Evolutionary conservation across 176 grass and related monocot genomes (phyloP).

Genomic region (Phyllostachys edulis): DNA sequence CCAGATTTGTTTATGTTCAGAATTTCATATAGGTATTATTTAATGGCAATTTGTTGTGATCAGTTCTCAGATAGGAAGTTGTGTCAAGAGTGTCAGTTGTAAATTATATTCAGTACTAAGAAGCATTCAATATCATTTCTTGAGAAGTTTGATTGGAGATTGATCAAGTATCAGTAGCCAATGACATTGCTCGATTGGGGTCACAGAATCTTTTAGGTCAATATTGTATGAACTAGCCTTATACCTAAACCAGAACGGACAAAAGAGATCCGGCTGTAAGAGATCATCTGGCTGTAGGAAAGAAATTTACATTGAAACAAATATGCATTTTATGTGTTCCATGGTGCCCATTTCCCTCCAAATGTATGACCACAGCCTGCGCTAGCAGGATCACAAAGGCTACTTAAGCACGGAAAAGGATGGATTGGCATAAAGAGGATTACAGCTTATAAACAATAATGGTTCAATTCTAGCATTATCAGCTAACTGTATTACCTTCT

Average conservation of each 20-base stretch:
- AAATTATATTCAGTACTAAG: not conserved
- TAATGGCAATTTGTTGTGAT: not conserved
- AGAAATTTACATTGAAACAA: constrained; percentile 25
- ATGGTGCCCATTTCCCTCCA: not conserved
- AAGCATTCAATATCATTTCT: not conserved
- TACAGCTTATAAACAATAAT: not conserved
- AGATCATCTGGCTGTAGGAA: not conserved
- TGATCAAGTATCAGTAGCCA: constrained; percentile 9
- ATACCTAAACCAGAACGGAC: not conserved
- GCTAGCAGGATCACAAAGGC: not conserved
- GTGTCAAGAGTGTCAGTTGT: not conserved
- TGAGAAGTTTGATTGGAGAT: constrained; percentile 4
- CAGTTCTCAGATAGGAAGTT: not conserved
- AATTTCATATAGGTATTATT: not conserved
- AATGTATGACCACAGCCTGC: not conserved
- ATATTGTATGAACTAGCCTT: constrained; percentile 18
- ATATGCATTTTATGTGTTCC: not conserved
- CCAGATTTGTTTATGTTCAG: not conserved
- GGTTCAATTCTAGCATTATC: not conserved
- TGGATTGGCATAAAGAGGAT: not conserved
- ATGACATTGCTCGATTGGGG: constrained; percentile 3
- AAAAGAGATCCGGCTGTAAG: constrained; percentile 4
- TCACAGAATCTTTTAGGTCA: constrained; percentile 3
- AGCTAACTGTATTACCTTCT: constrained; percentile 3
- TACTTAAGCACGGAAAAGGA: not conserved